phyloP scores from a whole-genome alignment of 2,329 filamentous ascomycete species.

The Reticulascus tulasneorum region DNA sequence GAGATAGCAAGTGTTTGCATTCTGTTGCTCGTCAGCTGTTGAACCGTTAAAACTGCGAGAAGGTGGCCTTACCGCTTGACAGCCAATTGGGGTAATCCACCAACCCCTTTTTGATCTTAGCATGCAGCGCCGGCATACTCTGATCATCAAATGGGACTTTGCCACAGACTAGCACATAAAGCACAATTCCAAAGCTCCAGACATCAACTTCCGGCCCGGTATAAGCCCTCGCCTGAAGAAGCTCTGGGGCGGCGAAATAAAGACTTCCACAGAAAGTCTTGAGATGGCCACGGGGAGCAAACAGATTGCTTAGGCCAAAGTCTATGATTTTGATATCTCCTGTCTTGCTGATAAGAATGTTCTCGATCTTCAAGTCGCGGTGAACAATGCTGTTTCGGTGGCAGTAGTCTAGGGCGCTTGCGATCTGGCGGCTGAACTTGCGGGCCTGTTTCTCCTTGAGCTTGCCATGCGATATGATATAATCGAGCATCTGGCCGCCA shows the following conservation, averaged over 20 bases:
- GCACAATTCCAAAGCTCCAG: slow-evolving; percentile 97
- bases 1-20: slow-evolving; percentile 85
- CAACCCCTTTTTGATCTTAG: slow-evolving; percentile 95
- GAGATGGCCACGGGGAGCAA: slow-evolving; percentile 76
- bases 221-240: slow-evolving; percentile 90
- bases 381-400: slow-evolving; percentile 98
- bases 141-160: slow-evolving; percentile 99
- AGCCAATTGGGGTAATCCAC: slow-evolving; percentile 96
- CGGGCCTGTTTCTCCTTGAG: slow-evolving; percentile 97
- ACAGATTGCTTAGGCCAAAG: slow-evolving; percentile 95
- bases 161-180: slow-evolving; percentile 94
- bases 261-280: slow-evolving; percentile 98
- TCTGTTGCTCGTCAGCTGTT: slow-evolving; percentile 54
- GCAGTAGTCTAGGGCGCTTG: slow-evolving; percentile 93
- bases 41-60: slow-evolving; percentile 1
- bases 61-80: slow-evolving; percentile 65
- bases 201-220: slow-evolving; percentile 95
- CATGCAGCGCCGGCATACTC: slow-evolving; percentile 96
- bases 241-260: slow-evolving; percentile 94
- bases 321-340: slow-evolving; percentile 99
- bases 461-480: slow-evolving; percentile 97
- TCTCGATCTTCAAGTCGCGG: slow-evolving; percentile 96
- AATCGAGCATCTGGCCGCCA: slow-evolving; percentile 98
- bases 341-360: slow-evolving; percentile 97
- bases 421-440: slow-evolving; percentile 96